These are phyloP conservation scores for Penicillium fimorum DNA, from an alignment of 495 filamentous ascomycete species.

Conservation along the genomic window DNA sequence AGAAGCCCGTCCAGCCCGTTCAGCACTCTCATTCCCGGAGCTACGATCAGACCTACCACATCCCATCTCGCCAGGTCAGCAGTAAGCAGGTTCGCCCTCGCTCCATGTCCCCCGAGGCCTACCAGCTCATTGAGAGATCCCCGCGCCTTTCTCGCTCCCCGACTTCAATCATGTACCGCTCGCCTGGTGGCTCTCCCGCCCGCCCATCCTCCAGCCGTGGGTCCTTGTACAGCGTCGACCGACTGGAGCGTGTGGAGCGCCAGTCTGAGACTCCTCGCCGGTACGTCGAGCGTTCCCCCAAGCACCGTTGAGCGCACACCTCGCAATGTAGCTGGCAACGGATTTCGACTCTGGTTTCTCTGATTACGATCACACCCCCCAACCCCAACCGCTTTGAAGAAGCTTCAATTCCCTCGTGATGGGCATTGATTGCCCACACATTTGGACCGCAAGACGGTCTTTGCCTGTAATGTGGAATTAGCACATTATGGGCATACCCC, in stretches of 20 bases:
- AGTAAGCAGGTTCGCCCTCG: conserved; percentile 20
- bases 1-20: conserved; percentile 14
- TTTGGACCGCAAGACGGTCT: conserved; percentile 19
- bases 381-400: conserved; percentile 12
- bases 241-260: conserved; percentile 39
- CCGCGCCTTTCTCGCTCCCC: conserved; percentile 20
- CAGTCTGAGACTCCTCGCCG: conserved; percentile 28
- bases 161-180: conserved; percentile 36
- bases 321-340: not conserved
- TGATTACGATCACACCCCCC: not conserved
- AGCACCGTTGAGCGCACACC: conserved; percentile 29
- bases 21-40: conserved; percentile 18
- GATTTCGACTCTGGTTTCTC: not conserved
- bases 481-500: not conserved
- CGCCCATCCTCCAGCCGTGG: conserved; percentile 41
- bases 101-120: conserved; percentile 17
- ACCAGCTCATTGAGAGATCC: conserved; percentile 42
- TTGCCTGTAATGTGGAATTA: conserved; percentile 5
- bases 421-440: conserved; percentile 21
- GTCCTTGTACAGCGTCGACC: conserved; percentile 42
- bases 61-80: conserved; percentile 33
- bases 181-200: conserved; percentile 27
- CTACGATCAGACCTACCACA: conserved; percentile 44
- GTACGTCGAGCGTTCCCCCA: conserved; percentile 26
- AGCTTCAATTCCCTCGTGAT: conserved; percentile 13